These are phyloP conservation scores for Carex arenaria DNA, from an alignment of 202 grass and related monocot species.

Conservation along the genomic window DNA sequence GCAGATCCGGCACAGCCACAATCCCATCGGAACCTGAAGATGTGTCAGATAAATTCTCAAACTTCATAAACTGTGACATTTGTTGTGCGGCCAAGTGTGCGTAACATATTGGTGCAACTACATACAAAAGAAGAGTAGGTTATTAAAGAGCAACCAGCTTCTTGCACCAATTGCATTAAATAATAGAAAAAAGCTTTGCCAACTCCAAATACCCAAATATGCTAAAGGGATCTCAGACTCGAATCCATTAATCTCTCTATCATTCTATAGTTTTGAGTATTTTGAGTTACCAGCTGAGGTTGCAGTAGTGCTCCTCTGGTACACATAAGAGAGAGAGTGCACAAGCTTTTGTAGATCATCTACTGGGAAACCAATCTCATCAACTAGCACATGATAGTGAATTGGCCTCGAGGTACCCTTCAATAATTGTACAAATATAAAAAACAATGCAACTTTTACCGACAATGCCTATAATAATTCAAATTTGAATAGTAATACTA, in stretches of 20 bases:
- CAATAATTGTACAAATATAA: conserved; percentile 4
- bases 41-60: conserved; percentile 25
- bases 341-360: conserved; percentile 74
- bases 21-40: conserved; percentile 10
- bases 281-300: conserved; percentile 56
- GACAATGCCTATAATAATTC: not conserved
- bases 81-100: conserved; percentile 35
- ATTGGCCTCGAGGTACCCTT: conserved; percentile 74
- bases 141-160: too few species aligned
- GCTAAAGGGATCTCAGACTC: not conserved
- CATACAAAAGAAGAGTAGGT: not conserved
- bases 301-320: conserved; percentile 93
- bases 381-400: conserved; percentile 67
- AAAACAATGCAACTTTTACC: not conserved
- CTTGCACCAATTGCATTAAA: too few species aligned
- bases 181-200: too few species aligned
- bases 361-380: conserved; percentile 57
- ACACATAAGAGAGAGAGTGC: conserved; percentile 84
- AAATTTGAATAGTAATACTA: not conserved
- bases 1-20: conserved; percentile 14
- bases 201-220: not conserved
- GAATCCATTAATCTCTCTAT: not conserved
- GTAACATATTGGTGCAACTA: conserved; percentile 39
- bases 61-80: conserved; percentile 39
- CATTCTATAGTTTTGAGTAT: not conserved